Evolutionary conservation across 1,284 basidiomycete species (phyloP).

Genomic region (Ceratobasidium papillatum): DNA sequence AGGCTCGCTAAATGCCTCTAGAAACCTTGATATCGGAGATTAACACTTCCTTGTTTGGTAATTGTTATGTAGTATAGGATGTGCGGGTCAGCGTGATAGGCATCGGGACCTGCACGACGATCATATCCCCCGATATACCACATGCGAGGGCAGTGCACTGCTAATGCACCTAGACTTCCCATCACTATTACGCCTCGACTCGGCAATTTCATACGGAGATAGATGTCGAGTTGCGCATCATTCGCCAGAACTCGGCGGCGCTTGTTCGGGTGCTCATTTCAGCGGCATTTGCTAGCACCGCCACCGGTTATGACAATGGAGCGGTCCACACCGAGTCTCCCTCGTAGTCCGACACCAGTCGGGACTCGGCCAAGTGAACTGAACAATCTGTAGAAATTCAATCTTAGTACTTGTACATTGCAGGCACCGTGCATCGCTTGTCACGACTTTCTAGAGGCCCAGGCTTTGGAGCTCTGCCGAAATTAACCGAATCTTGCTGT

Average conservation of each 20-base stretch:
- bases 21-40: background rate
- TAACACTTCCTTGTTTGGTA: background rate
- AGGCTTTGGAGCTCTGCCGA: background rate
- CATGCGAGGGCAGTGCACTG: background rate
- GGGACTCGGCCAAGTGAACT: background rate
- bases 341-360: background rate
- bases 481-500: constrained; percentile 3
- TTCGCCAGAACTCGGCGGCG: background rate
- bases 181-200: background rate
- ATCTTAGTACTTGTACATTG: background rate
- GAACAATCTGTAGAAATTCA: background rate
- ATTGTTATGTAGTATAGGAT: background rate
- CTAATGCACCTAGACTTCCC: background rate
- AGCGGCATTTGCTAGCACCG: background rate
- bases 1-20: background rate
- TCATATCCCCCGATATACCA: background rate
- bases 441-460: background rate
- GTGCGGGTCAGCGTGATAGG: background rate
- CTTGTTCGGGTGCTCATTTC: background rate
- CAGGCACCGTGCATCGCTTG: background rate
- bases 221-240: background rate
- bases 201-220: background rate
- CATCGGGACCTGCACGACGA: background rate
- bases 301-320: background rate
- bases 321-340: background rate